phyloP scores from a whole-genome alignment of 2,329 filamentous ascomycete species.

The Gyromitra esculenta region DNA sequence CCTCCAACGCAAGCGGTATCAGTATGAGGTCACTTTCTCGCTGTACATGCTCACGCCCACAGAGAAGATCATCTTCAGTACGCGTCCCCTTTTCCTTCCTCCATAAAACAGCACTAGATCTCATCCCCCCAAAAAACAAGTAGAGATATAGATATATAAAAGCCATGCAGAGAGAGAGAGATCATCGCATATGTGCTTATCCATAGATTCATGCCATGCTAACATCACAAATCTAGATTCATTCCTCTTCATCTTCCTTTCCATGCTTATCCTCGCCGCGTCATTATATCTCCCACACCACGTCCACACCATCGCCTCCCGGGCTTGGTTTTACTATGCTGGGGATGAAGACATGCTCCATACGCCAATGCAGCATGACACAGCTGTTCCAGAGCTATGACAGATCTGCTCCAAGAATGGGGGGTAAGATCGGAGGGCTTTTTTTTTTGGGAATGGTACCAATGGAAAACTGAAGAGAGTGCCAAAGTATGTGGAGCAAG shows the following conservation, averaged over 20 bases:
- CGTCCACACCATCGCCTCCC: slow-evolving; percentile 79
- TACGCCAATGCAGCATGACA: slow-evolving; percentile 33
- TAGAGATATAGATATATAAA: background rate
- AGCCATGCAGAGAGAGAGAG: background rate
- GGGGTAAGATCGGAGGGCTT: background rate
- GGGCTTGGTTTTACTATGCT: slow-evolving; percentile 93
- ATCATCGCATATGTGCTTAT: slow-evolving; percentile 24
- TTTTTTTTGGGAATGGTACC: slow-evolving; percentile 3
- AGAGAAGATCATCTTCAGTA: slow-evolving; percentile 98
- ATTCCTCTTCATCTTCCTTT: slow-evolving; percentile 86
- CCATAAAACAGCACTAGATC: slow-evolving; percentile 14
- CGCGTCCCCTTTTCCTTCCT: slow-evolving; percentile 60
- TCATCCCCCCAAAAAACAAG: background rate
- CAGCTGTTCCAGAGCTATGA: slow-evolving; percentile 36
- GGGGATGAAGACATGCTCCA: slow-evolving; percentile 72
- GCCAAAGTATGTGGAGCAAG: slow-evolving; percentile 20
- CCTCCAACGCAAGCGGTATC: slow-evolving; percentile 95
- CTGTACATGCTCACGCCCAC: slow-evolving; percentile 97
- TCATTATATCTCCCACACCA: slow-evolving; percentile 95
- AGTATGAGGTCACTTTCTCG: slow-evolving; percentile 96
- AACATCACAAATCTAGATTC: slow-evolving; percentile 53
- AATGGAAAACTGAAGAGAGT: slow-evolving; percentile 17
- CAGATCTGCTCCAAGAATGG: background rate
- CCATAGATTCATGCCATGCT: slow-evolving; percentile 10
- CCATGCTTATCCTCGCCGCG: slow-evolving; percentile 84